Conservation (phyloP, 2,329 filamentous ascomycete genomes). For the Aureobasidium melanogenum region DNA sequence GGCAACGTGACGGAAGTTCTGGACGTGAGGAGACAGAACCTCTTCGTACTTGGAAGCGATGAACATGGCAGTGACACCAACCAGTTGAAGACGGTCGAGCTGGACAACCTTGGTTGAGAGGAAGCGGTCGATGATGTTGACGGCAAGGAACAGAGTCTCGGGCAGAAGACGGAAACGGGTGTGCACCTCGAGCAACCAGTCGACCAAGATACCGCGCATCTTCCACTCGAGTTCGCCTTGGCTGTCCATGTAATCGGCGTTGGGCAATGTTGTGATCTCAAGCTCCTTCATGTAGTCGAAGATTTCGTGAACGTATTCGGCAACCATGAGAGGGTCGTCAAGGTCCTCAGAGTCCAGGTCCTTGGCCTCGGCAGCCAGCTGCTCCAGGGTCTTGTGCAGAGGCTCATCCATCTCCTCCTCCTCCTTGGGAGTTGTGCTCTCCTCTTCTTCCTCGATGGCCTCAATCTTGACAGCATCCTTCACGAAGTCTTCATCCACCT, state of each 20-base stretch:
- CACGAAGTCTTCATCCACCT: slow-evolving; percentile 49
- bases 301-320: slow-evolving; percentile 94
- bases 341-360: slow-evolving; percentile 78
- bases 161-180: slow-evolving; percentile 91
- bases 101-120: slow-evolving; percentile 91
- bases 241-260: slow-evolving; percentile 89
- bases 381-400: slow-evolving; percentile 24
- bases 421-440: slow-evolving; percentile 20
- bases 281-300: slow-evolving; percentile 91
- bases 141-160: slow-evolving; percentile 90
- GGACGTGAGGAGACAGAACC: slow-evolving; percentile 89
- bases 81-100: slow-evolving; percentile 89
- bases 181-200: slow-evolving; percentile 98
- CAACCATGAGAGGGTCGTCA: slow-evolving; percentile 94
- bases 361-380: slow-evolving; percentile 39
- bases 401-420: slow-evolving; percentile 26
- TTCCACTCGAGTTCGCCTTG: slow-evolving; percentile 97
- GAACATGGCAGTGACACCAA: slow-evolving; percentile 98
- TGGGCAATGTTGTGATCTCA: slow-evolving; percentile 72
- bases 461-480: slow-evolving; percentile 48
- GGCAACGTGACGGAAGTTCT: slow-evolving; percentile 93
- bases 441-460: slow-evolving; percentile 21
- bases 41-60: slow-evolving; percentile 99
- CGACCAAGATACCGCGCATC: slow-evolving; percentile 91
- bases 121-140: slow-evolving; percentile 98